phyloP scores from a whole-genome alignment of 805 yeast genomes.

The Ogataea chonburiensis region DNA sequence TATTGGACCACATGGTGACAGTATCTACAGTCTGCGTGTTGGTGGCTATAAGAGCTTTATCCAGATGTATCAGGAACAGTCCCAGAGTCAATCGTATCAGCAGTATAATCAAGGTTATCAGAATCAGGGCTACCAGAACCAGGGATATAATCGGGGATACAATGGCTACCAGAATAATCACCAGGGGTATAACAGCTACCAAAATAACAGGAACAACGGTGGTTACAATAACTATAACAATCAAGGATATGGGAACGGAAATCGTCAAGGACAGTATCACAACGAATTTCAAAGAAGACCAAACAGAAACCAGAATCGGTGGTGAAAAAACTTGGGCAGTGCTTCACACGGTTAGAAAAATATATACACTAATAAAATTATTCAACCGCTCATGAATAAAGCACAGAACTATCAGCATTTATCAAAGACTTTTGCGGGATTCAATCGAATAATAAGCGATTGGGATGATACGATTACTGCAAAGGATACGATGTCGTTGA shows the following conservation, averaged over 20 bases:
- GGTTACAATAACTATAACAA: slow-evolving; percentile 7
- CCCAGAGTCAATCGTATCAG: slow-evolving; percentile 22
- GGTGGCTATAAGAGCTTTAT: slow-evolving; percentile 53
- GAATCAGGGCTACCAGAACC: slow-evolving; percentile 6
- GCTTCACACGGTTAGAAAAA: background rate
- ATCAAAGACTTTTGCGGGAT: slow-evolving; percentile 13
- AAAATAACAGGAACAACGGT: slow-evolving; percentile 12
- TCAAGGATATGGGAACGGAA: slow-evolving; percentile 1
- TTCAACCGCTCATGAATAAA: slow-evolving; percentile 17
- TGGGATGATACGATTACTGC: slow-evolving; percentile 68
- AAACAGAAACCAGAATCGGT: slow-evolving; percentile 7
- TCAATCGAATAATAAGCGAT: slow-evolving; percentile 43
- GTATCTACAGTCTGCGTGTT: slow-evolving; percentile 44
- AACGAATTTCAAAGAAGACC: slow-evolving; percentile 12
- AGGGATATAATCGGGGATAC: background rate
- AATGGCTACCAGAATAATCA: slow-evolving; percentile 3
- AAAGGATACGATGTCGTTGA: slow-evolving; percentile 50
- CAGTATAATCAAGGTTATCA: slow-evolving; percentile 18
- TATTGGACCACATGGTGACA: slow-evolving; percentile 49
- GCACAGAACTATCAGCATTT: slow-evolving; percentile 16
- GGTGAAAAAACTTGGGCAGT: slow-evolving; percentile 1
- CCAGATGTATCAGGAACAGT: slow-evolving; percentile 32
- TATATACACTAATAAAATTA: background rate
- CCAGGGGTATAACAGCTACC: slow-evolving; percentile 22
- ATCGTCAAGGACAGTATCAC: slow-evolving; percentile 7